A percentile compares a stretch with the other conserved stretches of the same genome.
Evolutionary conservation across 208 protist species (phyloP).

Genomic region (Acanthamoeba lenticulata): DNA sequence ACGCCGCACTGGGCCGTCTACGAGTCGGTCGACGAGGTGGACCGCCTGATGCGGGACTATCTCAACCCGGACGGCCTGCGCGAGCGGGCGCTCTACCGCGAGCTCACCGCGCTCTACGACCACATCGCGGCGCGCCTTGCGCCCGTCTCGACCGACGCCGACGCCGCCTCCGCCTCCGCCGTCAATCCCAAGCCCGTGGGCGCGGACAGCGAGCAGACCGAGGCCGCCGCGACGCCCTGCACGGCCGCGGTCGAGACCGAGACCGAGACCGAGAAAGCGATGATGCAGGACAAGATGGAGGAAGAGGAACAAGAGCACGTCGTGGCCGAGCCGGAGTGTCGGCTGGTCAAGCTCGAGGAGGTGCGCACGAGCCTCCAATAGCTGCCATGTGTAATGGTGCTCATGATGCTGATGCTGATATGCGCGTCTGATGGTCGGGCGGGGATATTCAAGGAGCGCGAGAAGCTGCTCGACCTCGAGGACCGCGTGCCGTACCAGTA

Average conservation of each 20-base stretch:
- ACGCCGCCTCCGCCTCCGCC: too few relatives aligned
- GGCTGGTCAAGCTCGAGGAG: too few relatives aligned
- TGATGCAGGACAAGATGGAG: neutral
- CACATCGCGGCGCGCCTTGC: too few relatives aligned
- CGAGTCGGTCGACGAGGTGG: neutral
- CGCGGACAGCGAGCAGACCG: neutral
- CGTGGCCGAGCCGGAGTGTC: neutral
- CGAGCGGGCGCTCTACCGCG: neutral
- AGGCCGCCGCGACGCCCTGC: neutral
- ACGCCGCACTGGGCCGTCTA: neutral
- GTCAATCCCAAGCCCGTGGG: too few relatives aligned
- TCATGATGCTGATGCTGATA: too few relatives aligned
- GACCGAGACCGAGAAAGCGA: neutral
- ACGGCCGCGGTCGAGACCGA: too few relatives aligned
- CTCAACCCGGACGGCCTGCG: neutral
- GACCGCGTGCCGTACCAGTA: neutral
- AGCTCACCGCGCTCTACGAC: neutral
- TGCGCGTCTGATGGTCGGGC: too few relatives aligned
- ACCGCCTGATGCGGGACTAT: neutral
- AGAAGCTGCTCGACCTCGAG: neutral
- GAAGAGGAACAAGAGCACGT: neutral
- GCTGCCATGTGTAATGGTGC: too few relatives aligned
- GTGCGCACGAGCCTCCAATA: too few relatives aligned
- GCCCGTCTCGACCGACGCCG: too few relatives aligned
- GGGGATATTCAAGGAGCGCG: neutral